Conservation (phyloP, 306 rosid genomes). For the Cucurbita moschata region DNA sequence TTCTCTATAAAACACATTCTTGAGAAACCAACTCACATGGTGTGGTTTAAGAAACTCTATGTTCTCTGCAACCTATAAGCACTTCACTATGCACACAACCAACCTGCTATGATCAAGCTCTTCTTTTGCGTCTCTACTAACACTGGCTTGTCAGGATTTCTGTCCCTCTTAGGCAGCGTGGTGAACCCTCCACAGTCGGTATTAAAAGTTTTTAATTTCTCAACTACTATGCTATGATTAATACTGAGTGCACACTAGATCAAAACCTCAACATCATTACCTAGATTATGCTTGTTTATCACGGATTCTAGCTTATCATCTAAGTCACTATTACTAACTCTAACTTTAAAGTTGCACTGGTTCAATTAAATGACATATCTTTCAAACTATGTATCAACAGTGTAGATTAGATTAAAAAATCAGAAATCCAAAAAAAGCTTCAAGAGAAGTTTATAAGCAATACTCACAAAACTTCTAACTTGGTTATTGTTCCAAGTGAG, state of each 20-base stretch:
- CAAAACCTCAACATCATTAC: neutral
- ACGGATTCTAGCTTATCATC: neutral
- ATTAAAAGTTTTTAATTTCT: neutral
- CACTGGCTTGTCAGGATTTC: neutral
- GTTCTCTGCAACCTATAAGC: neutral
- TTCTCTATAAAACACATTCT: neutral
- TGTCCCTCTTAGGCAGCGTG: neutral
- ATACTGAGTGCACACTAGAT: neutral
- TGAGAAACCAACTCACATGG: neutral
- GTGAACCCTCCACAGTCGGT: neutral
- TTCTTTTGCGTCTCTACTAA: neutral
- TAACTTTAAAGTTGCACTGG: neutral
- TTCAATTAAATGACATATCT: neutral
- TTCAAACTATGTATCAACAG: neutral
- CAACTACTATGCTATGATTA: neutral
- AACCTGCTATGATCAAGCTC: neutral
- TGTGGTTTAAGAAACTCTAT: neutral
- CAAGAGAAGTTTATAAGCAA: slow-evolving; percentile 2
- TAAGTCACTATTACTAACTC: neutral
- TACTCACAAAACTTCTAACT: slow-evolving; percentile 76
- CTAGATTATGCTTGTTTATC: neutral
- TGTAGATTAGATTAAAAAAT: neutral
- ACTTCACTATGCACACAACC: neutral
- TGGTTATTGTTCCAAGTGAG: slow-evolving; percentile 50
- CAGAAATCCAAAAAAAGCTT: neutral